Evolutionary conservation across 352 stramenopile species (phyloP), one percentile per base, ranked within the genome.

Genomic region (Globisporangium alternatum): DNA sequence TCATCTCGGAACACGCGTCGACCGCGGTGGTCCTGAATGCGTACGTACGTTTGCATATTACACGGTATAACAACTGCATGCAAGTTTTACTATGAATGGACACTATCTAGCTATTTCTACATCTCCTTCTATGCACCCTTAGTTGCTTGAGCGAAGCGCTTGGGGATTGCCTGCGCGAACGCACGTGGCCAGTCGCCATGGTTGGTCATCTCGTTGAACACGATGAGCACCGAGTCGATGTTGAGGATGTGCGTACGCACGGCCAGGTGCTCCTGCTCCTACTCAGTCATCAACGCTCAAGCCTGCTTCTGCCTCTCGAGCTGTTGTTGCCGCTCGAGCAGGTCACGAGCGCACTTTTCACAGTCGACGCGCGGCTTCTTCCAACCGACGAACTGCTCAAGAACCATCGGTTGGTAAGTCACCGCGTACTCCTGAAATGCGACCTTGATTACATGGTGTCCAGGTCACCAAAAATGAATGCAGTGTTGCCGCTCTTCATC

Each of bases 181-280:
- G 86, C 83, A 25, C 78, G 72, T 1, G 37, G 54, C 86, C 86
- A 95, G 64, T 91, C 71, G 33, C 63, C 55, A 56, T 92, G 81
- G 48, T 93, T 95, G 17, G 70, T 60, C 30, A 90, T 64, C 56
- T 93, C 86, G 60, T 90, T 90, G n/a, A 95, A 64, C 13, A 65
- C 60, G 44, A 93, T 80, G 28, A 93, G 56, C 17, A 95, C 86
- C 21, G 81, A 73, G 55, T 95, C 83, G n/a, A 95, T 77, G 45
- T 95, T 95, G 54, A 95, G 74, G 17, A 93, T 75, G 30, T 83
- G 77, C 30, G 84, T 91, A 52, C 77, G 78, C 13, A 86, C 72
- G 3, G 56, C 17, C n/a, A 88, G 67, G 47, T 83, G 63, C 35
- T 95, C 81, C 60, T 88, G 83, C 44, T n/a, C n/a, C n/a, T n/a